A percentile compares a stretch with the other conserved stretches of the same genome.
Conservation (phyloP, 306 rosid species). For the Lablab purpureus region DNA sequence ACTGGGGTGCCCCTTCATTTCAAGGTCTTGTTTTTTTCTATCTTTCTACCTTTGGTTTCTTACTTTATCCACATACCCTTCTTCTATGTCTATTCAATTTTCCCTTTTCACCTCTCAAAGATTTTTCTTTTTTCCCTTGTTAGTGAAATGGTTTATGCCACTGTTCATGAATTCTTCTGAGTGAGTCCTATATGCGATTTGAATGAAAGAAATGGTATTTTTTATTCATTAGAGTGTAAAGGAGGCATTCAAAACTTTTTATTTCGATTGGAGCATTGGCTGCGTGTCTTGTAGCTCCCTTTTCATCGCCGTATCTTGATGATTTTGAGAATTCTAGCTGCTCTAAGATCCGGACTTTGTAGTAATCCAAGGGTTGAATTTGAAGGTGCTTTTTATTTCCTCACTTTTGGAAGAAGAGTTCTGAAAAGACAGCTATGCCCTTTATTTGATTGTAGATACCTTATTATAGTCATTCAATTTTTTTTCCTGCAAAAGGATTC, state of each 20-base stretch:
- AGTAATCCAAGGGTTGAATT: conserved; percentile 36
- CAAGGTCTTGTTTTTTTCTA: conserved; percentile 59
- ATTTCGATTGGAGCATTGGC: conserved; percentile 8
- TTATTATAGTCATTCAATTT: conserved; percentile 3
- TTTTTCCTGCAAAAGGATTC: conserved; percentile 10
- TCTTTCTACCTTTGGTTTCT: neutral
- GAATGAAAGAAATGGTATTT: neutral
- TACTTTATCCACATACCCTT: neutral
- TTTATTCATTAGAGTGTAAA: neutral
- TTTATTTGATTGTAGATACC: conserved; percentile 35
- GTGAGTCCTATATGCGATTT: neutral
- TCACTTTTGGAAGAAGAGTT: conserved; percentile 33
- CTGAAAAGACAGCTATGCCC: conserved; percentile 37
- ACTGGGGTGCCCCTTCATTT: conserved; percentile 87
- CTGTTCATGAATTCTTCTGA: neutral
- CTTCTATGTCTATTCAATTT: neutral
- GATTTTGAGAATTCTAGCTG: conserved; percentile 1
- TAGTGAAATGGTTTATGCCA: neutral
- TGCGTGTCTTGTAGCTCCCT: neutral
- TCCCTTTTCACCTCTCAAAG: neutral
- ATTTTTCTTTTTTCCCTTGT: neutral
- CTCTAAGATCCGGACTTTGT: conserved; percentile 33
- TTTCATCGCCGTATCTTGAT: neutral
- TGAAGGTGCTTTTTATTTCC: neutral
- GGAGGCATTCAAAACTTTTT: neutral